Conservation (phyloP, 2,329 filamentous ascomycete genomes). For the Hirsutella minnesotensis region DNA sequence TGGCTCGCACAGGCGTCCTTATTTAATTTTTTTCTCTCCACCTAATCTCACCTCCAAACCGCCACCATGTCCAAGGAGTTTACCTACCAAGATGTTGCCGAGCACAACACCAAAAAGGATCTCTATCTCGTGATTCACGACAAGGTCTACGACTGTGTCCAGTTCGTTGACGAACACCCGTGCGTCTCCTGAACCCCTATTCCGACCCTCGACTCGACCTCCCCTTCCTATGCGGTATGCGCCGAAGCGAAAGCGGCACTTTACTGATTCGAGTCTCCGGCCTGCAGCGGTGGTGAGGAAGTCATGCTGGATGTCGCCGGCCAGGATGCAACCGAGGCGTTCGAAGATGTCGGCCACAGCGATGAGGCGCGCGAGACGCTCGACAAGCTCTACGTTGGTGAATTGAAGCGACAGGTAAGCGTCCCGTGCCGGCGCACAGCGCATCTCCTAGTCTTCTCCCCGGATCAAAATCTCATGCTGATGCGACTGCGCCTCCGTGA, state of each 20-base stretch:
- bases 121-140: constrained; percentile 86
- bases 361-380: constrained; percentile 96
- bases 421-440: constrained; percentile 5
- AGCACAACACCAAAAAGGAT: constrained; percentile 90
- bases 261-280: constrained; percentile 1
- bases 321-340: constrained; percentile 93
- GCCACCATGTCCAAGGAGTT: constrained; percentile 34
- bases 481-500: constrained; percentile 2
- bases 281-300: constrained; percentile 83
- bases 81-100: constrained; percentile 71
- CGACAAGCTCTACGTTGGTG: constrained; percentile 61
- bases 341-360: constrained; percentile 98
- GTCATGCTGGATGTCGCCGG: constrained; percentile 92
- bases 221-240: no score
- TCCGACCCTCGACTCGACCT: no score
- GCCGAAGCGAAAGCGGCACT: neutral
- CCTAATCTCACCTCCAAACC: constrained; percentile 1
- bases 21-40: neutral
- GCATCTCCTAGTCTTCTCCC: no score
- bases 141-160: constrained; percentile 83
- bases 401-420: constrained; percentile 68
- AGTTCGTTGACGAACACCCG: constrained; percentile 96
- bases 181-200: constrained; percentile 28
- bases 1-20: neutral
- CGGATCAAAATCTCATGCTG: neutral